Base-by-base conservation (phyloP, 306 rosid species). In the Quillaja saponaria region DNA sequence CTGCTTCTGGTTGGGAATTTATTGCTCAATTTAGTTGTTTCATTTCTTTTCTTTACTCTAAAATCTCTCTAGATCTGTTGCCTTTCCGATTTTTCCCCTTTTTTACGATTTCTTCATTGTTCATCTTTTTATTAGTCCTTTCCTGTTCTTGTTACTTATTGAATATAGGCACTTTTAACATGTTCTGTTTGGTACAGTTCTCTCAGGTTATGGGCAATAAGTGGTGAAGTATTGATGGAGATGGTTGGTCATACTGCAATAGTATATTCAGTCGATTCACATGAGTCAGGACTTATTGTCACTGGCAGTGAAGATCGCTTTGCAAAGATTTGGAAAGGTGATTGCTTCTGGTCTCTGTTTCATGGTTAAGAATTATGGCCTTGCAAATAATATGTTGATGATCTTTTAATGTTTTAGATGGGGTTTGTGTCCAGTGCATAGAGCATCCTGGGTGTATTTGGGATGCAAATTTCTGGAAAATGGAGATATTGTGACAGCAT, bases 401-500 rank as follows among this genome's bases (percentile, higher is more conserved):
- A 25, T 25, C 31, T 12, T 39, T 39, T 7, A 8, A 52, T 76
- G 51, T 68, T 61, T 28, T 81, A 92, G 96, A 92, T 77, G 98
- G 96, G 46, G 79, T 67, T 67, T 92, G 98, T 70, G 85, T 86
- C 56, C 96, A 92, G 78, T 84, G 95, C 78, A 86, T 92, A 71
- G 98, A 86, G 70, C 96, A 92, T 84, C 98, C 98, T 63, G 98
- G 96, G 61, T 92, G 98, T 39, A 88, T 92, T 71, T 92, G 98
- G 98, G 96, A 92, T 76, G 83, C 81, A 92, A 92, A 68, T 92
- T 92, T 83, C 61, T 92, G 84, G 98, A 82, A 76, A 88, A 88
- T 63, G 98, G 96, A 44, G 96, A 92, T 81, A 82, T 92, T 54
- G 96, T 81, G 65, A 92, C 98, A 33, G 95, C 96, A 47, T 88